These are phyloP conservation scores for Mortierella hygrophila DNA, from an alignment of 192 early-diverging fungal species.

Conservation along the genomic window DNA sequence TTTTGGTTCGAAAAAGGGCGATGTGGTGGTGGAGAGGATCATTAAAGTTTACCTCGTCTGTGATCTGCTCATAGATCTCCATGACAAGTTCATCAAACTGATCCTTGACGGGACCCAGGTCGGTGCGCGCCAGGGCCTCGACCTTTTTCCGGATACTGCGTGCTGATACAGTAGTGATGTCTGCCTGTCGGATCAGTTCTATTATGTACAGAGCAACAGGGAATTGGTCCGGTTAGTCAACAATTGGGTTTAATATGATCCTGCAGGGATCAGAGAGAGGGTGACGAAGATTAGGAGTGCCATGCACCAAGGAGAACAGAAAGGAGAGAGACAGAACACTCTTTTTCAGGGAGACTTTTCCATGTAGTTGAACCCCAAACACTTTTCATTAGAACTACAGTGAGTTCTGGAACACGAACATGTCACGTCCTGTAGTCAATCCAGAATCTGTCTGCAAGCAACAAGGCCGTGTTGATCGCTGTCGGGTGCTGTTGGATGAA, in stretches of 20 bases:
- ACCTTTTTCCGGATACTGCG: slow-evolving; percentile 51
- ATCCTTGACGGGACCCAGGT: slow-evolving; percentile 34
- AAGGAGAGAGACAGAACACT: background rate
- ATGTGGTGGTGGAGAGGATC: no score
- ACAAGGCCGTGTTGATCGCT: background rate
- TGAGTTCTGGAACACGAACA: background rate
- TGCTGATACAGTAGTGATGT: slow-evolving; percentile 55
- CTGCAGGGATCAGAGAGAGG: background rate
- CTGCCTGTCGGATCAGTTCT: slow-evolving; percentile 48
- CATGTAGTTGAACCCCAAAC: background rate
- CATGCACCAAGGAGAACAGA: background rate
- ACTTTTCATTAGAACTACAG: background rate
- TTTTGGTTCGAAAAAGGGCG: background rate
- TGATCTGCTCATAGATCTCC: slow-evolving; percentile 52
- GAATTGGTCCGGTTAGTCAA: background rate
- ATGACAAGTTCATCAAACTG: slow-evolving; percentile 56
- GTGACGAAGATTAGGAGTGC: background rate
- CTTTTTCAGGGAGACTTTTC: background rate
- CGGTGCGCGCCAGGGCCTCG: slow-evolving; percentile 37
- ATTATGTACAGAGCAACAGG: background rate
- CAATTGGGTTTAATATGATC: background rate
- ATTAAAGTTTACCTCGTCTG: slow-evolving; percentile 25
- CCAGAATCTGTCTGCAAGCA: background rate
- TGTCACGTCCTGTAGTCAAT: background rate
- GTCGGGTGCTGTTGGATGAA: no score